These are phyloP conservation scores for Kalmanozyma brasiliensis DNA, from an alignment of 1,284 basidiomycete genomes.

Conservation along the genomic window DNA sequence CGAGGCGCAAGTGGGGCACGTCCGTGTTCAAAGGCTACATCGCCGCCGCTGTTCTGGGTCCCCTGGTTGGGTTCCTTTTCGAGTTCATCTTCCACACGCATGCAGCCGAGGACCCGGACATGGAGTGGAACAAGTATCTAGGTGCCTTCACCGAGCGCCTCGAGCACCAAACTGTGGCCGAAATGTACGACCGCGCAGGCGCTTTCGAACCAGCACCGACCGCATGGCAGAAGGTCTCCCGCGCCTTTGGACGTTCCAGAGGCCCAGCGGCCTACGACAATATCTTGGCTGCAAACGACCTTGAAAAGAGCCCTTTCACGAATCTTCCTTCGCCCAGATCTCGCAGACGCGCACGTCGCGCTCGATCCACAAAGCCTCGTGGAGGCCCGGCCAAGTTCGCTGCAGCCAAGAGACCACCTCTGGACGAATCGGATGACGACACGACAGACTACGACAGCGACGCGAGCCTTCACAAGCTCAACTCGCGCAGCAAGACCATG, in stretches of 20 bases:
- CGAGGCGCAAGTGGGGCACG: slow-evolving; percentile 51
- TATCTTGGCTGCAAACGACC: slow-evolving; percentile 19
- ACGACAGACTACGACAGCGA: slow-evolving; percentile 51
- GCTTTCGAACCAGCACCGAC: slow-evolving; percentile 55
- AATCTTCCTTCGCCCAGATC: slow-evolving; percentile 16
- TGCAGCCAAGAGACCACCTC: slow-evolving; percentile 23
- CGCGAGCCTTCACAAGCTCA: slow-evolving; percentile 17
- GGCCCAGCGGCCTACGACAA: slow-evolving; percentile 53
- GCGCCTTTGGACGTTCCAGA: slow-evolving; percentile 20
- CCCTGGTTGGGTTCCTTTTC: slow-evolving; percentile 50
- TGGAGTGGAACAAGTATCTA: slow-evolving; percentile 61
- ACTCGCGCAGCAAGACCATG: slow-evolving; percentile 12
- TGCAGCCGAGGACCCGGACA: slow-evolving; percentile 52
- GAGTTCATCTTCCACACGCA: slow-evolving; percentile 54
- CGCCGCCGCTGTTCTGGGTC: slow-evolving; percentile 51
- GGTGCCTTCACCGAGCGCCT: slow-evolving; percentile 51
- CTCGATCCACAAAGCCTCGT: slow-evolving; percentile 17
- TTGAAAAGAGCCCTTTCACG: slow-evolving; percentile 34
- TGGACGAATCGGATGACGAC: slow-evolving; percentile 36
- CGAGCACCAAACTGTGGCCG: slow-evolving; percentile 21
- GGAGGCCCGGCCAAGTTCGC: slow-evolving; percentile 54
- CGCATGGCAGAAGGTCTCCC: slow-evolving; percentile 39
- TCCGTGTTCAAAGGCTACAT: slow-evolving; percentile 61
- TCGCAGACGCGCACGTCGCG: slow-evolving; percentile 12
- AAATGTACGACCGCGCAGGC: slow-evolving; percentile 35